Evolutionary conservation across 768 basidiomycete genomes (phyloP).

Genomic region (Saitozyma podzolica): DNA sequence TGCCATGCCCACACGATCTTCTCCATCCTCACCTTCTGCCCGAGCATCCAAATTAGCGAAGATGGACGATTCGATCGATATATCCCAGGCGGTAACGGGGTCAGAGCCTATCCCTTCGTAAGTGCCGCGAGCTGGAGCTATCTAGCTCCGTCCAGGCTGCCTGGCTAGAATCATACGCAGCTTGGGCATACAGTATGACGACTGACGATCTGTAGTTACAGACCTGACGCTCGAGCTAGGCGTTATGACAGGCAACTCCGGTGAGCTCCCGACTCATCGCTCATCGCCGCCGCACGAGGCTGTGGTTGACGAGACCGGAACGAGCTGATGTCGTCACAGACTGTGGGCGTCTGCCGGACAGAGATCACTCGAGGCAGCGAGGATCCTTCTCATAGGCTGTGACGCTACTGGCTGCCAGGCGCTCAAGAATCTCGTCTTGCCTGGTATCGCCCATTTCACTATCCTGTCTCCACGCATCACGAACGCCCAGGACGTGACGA

Average conservation of each 20-base stretch:
- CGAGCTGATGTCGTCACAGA: conserved; percentile 53
- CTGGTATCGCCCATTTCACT: conserved; percentile 91
- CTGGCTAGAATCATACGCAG: background rate
- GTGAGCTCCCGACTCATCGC: conserved; percentile 54
- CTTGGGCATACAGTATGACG: no score
- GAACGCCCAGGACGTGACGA: conserved; percentile 76
- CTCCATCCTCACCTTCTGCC: conserved; percentile 11
- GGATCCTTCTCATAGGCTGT: conserved; percentile 75
- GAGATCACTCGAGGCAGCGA: conserved; percentile 77
- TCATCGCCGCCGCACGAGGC: background rate
- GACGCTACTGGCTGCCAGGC: conserved; percentile 83
- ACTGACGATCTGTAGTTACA: conserved; percentile 54
- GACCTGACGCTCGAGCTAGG: conserved; percentile 82
- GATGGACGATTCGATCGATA: conserved; percentile 47
- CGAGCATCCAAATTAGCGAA: conserved; percentile 41
- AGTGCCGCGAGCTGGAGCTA: conserved; percentile 7
- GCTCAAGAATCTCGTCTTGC: conserved; percentile 94
- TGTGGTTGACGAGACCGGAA: background rate
- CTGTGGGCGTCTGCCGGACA: conserved; percentile 95
- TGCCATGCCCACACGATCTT: background rate
- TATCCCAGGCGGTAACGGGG: conserved; percentile 36
- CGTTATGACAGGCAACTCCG: conserved; percentile 94
- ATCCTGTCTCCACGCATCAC: conserved; percentile 70
- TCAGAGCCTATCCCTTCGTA: conserved; percentile 43
- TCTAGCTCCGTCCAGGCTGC: background rate